A percentile compares a stretch with the other conserved stretches of the same genome.
Evolutionary conservation across 202 grass and related monocot genomes (phyloP).

Genomic region (Musa balbisiana): DNA sequence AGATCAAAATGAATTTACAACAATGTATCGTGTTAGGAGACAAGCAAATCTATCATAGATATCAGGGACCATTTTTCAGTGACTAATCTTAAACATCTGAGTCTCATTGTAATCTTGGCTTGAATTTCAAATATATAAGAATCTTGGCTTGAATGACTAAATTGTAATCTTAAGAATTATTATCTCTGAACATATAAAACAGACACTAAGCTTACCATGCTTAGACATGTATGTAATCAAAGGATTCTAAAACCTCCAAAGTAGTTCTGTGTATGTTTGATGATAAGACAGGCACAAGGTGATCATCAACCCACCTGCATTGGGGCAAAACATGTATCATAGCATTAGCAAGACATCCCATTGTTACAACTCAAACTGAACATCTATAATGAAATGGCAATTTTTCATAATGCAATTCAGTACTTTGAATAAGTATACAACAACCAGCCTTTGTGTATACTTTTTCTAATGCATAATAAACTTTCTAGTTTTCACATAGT

Average conservation of each 20-base stretch:
- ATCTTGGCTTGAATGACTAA: neutral
- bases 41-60: too few species aligned
- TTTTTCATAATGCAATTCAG: too few species aligned
- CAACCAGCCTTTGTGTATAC: too few species aligned
- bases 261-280: conserved; percentile 91
- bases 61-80: too few species aligned
- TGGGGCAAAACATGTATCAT: neutral
- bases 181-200: too few species aligned
- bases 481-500: neutral
- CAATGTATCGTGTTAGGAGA: too few species aligned
- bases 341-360: neutral
- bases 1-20: too few species aligned
- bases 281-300: conserved; percentile 78
- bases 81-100: too few species aligned
- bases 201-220: conserved; percentile 41
- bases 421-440: too few species aligned
- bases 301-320: conserved; percentile 86
- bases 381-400: too few species aligned
- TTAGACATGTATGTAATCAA: conserved; percentile 96
- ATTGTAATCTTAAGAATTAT: neutral
- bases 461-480: neutral
- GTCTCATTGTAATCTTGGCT: neutral
- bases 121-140: neutral
- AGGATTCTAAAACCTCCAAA: conserved; percentile 83
- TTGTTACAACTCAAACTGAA: too few species aligned